Evolutionary conservation across 2,329 filamentous ascomycete species (phyloP), one percentile per base, ranked within the genome.

Genomic region (Aureobasidium vineae): DNA sequence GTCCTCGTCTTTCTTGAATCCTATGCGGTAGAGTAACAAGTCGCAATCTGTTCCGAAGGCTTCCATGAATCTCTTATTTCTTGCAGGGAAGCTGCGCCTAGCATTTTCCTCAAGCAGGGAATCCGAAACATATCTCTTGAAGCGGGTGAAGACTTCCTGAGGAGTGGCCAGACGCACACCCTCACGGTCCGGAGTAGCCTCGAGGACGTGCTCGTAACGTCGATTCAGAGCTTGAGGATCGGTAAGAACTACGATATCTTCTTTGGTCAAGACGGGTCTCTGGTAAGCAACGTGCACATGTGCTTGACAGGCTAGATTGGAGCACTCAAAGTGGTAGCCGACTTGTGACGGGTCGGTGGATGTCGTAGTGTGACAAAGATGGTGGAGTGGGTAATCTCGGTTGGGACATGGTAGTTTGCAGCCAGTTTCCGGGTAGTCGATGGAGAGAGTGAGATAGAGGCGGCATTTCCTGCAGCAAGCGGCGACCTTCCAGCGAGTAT

Each of bases 11-110:
- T 75, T 77, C 31, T 72, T 78, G 71, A 90, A 90, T 1, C 84
- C 86, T 40, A 90, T 73, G 53, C 81, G 83, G 65, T 82, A 78
- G 21, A 90, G 77, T 33, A 90, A 73, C 13, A 80, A 78, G 69
- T 82, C 80, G 73, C 87, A 90, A 57, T 88, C 85, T 49, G 82
- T 77, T 11, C 86, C 87, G 73, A 90, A 88, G 1, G 83, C 83
- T 68, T 85, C 80, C 71, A 85, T 79, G 70, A 89, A 90, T 66
- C 84, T 84, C 73, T 88, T 87, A 72, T 90, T 90, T 19, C 82
- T 75, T 8, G 82, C 78, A 5, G 83, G 83, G 70, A 90, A 87
- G 52, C 79, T 75, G 69, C 82, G 82, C 70, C 81, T 83, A 40
- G 80, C 80, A 54, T 82, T 79, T 7, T 76, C 74, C 23, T 82